Conservation (phyloP, 352 stramenopile genomes). For the Phytopythium montanum region DNA sequence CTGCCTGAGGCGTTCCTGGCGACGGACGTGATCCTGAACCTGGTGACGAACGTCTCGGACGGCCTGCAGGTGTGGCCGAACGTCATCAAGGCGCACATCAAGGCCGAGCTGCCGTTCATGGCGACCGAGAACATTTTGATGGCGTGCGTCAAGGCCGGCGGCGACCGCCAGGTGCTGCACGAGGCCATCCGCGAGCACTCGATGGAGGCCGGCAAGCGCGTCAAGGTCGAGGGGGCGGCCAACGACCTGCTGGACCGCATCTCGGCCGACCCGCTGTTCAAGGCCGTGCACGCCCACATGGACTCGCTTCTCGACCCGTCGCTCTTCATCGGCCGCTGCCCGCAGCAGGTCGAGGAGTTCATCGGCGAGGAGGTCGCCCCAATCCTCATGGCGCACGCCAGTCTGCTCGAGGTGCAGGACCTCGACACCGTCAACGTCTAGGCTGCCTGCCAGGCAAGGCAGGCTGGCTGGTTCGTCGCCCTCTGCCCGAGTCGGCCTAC, state of each 20-base stretch:
- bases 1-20: constrained; percentile 97
- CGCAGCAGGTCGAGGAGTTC: constrained; percentile 96
- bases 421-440: constrained; percentile 97
- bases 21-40: constrained; percentile 97
- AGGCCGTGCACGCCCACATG: constrained; percentile 94
- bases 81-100: constrained; percentile 96
- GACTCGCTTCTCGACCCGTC: constrained; percentile 95
- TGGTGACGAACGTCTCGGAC: constrained; percentile 97
- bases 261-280: constrained; percentile 92
- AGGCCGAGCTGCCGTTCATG: constrained; percentile 99
- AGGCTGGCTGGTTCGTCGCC: no score
- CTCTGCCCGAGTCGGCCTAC: no score
- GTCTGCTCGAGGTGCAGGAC: constrained; percentile 89
- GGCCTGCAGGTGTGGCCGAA: constrained; percentile 95
- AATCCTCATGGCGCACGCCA: constrained; percentile 89
- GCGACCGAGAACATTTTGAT: constrained; percentile 99
- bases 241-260: constrained; percentile 99
- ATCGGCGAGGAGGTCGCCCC: constrained; percentile 93
- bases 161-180: constrained; percentile 97
- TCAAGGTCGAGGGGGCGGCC: constrained; percentile 97
- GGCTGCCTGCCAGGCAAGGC: constrained; percentile 3
- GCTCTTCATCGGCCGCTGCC: constrained; percentile 96
- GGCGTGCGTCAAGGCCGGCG: constrained; percentile 97
- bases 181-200: constrained; percentile 98
- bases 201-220: constrained; percentile 96